Conservation (phyloP, 495 filamentous ascomycete genomes). For the Parathielavia appendiculata region DNA sequence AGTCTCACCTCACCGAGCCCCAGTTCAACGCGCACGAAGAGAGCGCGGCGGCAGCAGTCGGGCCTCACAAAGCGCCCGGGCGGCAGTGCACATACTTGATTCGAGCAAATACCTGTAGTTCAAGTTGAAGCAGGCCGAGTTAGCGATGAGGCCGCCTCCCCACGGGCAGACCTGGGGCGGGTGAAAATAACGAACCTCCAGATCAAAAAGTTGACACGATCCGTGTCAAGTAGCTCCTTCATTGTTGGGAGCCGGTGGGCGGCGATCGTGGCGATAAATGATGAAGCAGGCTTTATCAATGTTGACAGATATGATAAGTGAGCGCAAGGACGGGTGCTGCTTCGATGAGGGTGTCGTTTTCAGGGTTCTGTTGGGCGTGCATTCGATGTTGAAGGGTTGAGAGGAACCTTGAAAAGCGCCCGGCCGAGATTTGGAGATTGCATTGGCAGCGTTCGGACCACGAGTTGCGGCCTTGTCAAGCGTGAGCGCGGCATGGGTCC, state of each 20-base stretch:
- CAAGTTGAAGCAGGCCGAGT: slow-evolving; percentile 21
- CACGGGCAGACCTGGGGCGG: slow-evolving; percentile 12
- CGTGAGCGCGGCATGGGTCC: slow-evolving; percentile 17
- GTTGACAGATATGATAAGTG: slow-evolving; percentile 6
- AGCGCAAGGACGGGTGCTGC: slow-evolving; percentile 16
- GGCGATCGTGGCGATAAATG: slow-evolving; percentile 29
- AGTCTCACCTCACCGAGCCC: slow-evolving; percentile 20
- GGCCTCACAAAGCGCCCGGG: slow-evolving; percentile 17
- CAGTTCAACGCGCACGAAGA: background rate
- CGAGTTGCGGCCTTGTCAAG: slow-evolving; percentile 21
- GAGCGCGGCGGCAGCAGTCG: slow-evolving; percentile 5
- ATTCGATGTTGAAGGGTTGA: slow-evolving; percentile 28
- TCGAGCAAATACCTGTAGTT: slow-evolving; percentile 75
- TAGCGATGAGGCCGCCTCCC: slow-evolving; percentile 17
- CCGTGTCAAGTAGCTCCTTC: slow-evolving; percentile 69
- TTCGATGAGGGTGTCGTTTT: slow-evolving; percentile 8
- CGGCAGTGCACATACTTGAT: slow-evolving; percentile 61
- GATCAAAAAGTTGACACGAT: slow-evolving; percentile 97
- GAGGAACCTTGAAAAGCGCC: slow-evolving; percentile 31
- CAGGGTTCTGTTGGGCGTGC: slow-evolving; percentile 15
- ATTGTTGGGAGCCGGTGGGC: slow-evolving; percentile 36
- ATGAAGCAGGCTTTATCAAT: slow-evolving; percentile 7
- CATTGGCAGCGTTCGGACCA: slow-evolving; percentile 23
- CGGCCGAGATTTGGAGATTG: slow-evolving; percentile 36
- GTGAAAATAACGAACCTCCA: slow-evolving; percentile 72